phyloP scores from a whole-genome alignment of 305 asterid species.

The Euphrasia arctica region DNA sequence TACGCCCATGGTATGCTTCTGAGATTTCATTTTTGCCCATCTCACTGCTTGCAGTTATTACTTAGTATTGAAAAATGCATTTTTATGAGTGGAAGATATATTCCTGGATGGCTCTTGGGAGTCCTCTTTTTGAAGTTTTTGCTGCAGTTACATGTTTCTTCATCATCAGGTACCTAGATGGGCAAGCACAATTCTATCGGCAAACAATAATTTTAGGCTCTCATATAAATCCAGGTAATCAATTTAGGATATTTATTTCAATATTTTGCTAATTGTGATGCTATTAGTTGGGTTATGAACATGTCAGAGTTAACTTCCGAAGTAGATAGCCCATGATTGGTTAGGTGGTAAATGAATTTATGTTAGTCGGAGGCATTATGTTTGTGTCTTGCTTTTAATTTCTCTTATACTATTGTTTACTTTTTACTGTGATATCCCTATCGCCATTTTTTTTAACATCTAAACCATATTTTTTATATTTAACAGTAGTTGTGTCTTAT shows the following conservation, averaged over 20 bases:
- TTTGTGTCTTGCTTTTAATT: constrained; percentile 3
- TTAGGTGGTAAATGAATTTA: constrained; percentile 11
- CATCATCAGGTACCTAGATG: constrained; percentile 73
- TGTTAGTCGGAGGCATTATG: constrained; percentile 1
- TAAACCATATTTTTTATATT: constrained; percentile 2
- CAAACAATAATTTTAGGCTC: constrained; percentile 82
- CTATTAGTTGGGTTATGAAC: constrained; percentile 13
- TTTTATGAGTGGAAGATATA: neutral
- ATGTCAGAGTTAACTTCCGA: constrained; percentile 8
- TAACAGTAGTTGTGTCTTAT: neutral
- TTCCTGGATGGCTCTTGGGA: neutral
- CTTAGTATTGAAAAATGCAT: neutral
- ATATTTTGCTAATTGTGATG: constrained; percentile 5
- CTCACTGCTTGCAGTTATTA: constrained; percentile 13
- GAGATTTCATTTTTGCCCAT: constrained; percentile 13
- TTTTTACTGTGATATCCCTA: neutral
- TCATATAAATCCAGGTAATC: constrained; percentile 80
- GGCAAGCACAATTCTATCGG: constrained; percentile 82
- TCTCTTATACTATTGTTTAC: neutral
- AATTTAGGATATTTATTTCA: constrained; percentile 14
- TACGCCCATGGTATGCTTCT: constrained; percentile 75
- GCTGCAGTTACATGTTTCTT: constrained; percentile 19
- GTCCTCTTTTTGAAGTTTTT: constrained; percentile 18
- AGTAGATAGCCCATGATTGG: constrained; percentile 3
- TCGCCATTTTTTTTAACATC: constrained; percentile 3